phyloP scores from a whole-genome alignment of 2,329 filamentous ascomycete genomes.

The Botrytis fragariae region DNA sequence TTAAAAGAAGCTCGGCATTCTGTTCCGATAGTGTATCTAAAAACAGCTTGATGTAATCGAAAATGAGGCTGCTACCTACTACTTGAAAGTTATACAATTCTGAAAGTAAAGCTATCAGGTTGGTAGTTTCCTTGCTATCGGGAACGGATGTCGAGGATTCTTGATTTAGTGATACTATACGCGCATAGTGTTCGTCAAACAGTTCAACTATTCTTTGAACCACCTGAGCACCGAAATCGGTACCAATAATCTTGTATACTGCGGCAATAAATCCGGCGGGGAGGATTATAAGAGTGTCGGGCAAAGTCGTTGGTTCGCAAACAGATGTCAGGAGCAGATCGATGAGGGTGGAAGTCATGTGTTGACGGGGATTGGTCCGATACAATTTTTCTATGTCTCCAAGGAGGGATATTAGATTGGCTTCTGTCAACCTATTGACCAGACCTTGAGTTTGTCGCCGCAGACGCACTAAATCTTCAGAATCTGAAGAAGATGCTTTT shows the following conservation, averaged over 20 bases:
- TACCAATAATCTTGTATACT: conserved; percentile 81
- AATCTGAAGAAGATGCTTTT: conserved; percentile 58
- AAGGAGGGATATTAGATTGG: conserved; percentile 82
- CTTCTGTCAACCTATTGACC: conserved; percentile 89
- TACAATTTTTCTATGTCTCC: conserved; percentile 82
- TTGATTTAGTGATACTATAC: conserved; percentile 34
- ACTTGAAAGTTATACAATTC: conserved; percentile 93
- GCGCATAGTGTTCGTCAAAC: conserved; percentile 66
- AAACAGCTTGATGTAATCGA: conserved; percentile 84
- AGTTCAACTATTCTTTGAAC: conserved; percentile 74
- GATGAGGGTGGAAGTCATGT: conserved; percentile 78
- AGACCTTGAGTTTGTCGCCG: conserved; percentile 81
- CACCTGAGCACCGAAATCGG: conserved; percentile 85
- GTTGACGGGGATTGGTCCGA: conserved; percentile 77
- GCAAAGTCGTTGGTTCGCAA: conserved; percentile 71
- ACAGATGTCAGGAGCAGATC: conserved; percentile 77
- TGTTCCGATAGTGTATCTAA: conserved; percentile 73
- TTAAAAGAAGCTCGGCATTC: conserved; percentile 84
- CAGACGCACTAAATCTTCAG: conserved; percentile 66
- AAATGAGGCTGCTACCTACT: conserved; percentile 76
- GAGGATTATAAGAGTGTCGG: conserved; percentile 87
- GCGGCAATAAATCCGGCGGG: conserved; percentile 87
- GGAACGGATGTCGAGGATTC: conserved; percentile 31
- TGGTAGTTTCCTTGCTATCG: conserved; percentile 62
- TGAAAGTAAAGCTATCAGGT: conserved; percentile 78